Base-by-base conservation (phyloP, 208 protist species). In the Leishmania amazonensis region DNA sequence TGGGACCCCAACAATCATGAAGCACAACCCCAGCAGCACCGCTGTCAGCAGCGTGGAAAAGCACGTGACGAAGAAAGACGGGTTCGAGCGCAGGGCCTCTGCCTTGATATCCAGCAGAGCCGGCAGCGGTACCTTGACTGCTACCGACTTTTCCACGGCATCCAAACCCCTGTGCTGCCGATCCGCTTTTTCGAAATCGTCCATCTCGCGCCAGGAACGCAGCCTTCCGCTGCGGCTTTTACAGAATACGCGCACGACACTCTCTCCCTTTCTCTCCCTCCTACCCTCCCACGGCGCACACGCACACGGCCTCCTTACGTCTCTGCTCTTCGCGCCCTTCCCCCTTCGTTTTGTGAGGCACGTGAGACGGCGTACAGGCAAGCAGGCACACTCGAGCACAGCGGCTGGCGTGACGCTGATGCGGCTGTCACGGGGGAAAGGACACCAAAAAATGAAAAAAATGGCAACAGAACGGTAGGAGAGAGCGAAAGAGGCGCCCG, bases 1-100 rank as follows among this genome's bases (percentile, higher is more conserved):
- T 3, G 91, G 91, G 31, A 95, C 31, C 21, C 81, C 87, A 6
- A 92, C 81, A 8, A 95, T 21, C 8, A 91, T 51, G 31, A 89
- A 85, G 49, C 84, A 88, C 1, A 80, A 7, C 15, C 78, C 85
- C 15, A 93, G 58, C 28, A 92, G 38, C 6, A 84, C 17, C 17
- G 80, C 84, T 5, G 85, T 87, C 31, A 87, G 5, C 19, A 91
- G 24, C 11, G 78, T 73, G n/a, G 83, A 79, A 13, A 89, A 11
- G 11, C 81, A 47, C 11, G 79, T 87, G 19, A 65, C 21, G 31
- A 77, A 68, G 49, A 77, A 65, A 64, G 80, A 76, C 1, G 76
- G 78, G 53, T 87, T 79, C 19, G n/a, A 71, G 45, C 65, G 80
- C n/a, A 49, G 19, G 0, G 71, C 49, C 15, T 58, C 47, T 1